Evolutionary conservation across 1,284 basidiomycete species (phyloP).

Genomic region (Puccinia hordei): DNA sequence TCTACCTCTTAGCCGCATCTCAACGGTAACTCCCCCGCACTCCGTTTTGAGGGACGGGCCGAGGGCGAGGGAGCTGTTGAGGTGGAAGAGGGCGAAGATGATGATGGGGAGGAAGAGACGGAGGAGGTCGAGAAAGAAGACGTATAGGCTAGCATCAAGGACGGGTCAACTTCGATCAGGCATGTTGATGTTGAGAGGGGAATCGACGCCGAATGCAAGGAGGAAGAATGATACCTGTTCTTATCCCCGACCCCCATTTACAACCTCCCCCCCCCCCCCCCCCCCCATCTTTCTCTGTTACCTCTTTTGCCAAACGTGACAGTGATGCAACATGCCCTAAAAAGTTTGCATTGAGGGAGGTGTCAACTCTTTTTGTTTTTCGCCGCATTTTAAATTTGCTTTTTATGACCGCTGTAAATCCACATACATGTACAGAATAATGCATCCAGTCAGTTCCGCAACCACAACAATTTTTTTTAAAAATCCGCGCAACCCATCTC

Average conservation of each 20-base stretch:
- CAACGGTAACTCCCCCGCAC: conserved; percentile 19
- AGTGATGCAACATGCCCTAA: too few species aligned
- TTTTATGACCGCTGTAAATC: too few species aligned
- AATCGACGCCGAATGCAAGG: conserved; percentile 25
- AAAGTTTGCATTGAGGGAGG: too few species aligned
- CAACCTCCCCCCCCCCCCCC: too few species aligned
- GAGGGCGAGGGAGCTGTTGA: conserved; percentile 37
- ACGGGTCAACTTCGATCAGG: conserved; percentile 15
- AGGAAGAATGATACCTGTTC: background rate
- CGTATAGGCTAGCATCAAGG: conserved; percentile 11
- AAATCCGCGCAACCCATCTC: too few species aligned
- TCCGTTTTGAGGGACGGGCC: background rate
- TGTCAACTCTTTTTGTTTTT: too few species aligned
- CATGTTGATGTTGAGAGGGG: conserved; percentile 13
- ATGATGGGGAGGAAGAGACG: conserved; percentile 48
- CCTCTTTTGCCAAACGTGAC: background rate
- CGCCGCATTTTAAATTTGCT: too few species aligned
- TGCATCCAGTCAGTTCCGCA: too few species aligned
- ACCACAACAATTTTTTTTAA: too few species aligned
- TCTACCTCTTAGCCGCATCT: background rate
- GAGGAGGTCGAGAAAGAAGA: conserved; percentile 50
- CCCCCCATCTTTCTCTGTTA: too few species aligned
- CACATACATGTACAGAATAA: too few species aligned
- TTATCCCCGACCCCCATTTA: background rate
- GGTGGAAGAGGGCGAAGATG: conserved; percentile 46